Evolutionary conservation across 169 alveolate genomes (phyloP).

Genomic region (Babesia sp.): DNA sequence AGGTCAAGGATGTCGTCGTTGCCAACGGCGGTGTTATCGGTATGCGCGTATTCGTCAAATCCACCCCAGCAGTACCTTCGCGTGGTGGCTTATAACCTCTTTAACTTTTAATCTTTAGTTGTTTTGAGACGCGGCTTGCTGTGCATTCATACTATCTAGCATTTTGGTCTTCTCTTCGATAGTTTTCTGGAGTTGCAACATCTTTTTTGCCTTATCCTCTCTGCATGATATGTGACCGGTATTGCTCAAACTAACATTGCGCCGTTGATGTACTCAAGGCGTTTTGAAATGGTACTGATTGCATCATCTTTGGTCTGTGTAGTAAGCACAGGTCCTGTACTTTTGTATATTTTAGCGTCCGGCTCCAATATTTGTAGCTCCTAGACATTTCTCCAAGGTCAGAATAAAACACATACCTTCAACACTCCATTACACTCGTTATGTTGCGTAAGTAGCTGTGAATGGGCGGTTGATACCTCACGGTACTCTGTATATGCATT

Average conservation of each 20-base stretch:
- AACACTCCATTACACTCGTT: slow-evolving; percentile 54
- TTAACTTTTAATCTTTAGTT: slow-evolving; percentile 16
- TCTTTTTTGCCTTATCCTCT: slow-evolving; percentile 39
- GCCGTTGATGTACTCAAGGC: slow-evolving; percentile 56
- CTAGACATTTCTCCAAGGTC: too few relatives aligned
- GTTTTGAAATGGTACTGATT: slow-evolving; percentile 52
- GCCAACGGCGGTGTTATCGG: slow-evolving; percentile 53
- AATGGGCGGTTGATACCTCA: slow-evolving; percentile 48
- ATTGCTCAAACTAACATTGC: slow-evolving; percentile 29
- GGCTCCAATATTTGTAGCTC: slow-evolving; percentile 55
- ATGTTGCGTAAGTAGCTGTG: slow-evolving; percentile 64
- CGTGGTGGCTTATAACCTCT: not conserved
- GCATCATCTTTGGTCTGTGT: slow-evolving; percentile 63
- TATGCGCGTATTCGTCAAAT: slow-evolving; percentile 51
- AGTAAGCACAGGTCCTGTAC: slow-evolving; percentile 59
- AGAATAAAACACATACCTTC: slow-evolving; percentile 10
- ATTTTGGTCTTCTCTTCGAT: slow-evolving; percentile 54
- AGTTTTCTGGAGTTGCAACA: slow-evolving; percentile 29
- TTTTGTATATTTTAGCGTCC: slow-evolving; percentile 64
- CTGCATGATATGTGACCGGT: not conserved
- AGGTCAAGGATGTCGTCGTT: slow-evolving; percentile 43
- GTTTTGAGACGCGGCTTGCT: slow-evolving; percentile 20
- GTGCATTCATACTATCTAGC: slow-evolving; percentile 35
- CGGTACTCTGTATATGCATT: slow-evolving; percentile 39
- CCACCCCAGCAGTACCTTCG: not conserved